Percentiles rank a stretch among this genome's conserved stretches.
These are phyloP conservation scores for Pythium brachiatum DNA, from an alignment of 352 stramenopile genomes.

Conservation along the genomic window DNA sequence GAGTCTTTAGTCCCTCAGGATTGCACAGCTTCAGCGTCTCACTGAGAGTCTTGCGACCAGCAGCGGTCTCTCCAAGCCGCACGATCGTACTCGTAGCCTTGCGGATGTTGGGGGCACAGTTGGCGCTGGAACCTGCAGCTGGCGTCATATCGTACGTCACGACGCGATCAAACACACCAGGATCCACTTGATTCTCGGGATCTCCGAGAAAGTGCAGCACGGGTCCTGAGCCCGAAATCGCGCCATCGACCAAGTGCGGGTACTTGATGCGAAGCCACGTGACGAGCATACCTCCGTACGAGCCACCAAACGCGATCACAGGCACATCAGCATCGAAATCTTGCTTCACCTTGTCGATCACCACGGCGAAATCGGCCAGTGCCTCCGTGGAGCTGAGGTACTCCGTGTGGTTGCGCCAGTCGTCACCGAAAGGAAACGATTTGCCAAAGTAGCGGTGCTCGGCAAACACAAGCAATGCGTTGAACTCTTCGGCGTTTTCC, in stretches of 20 bases:
- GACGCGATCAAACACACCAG: constrained; percentile 27
- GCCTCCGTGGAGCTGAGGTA: constrained; percentile 83
- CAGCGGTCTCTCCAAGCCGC: constrained; percentile 24
- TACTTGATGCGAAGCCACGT: constrained; percentile 78
- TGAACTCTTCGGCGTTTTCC: constrained; percentile 58
- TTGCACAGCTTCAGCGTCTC: constrained; percentile 32
- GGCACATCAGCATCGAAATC: constrained; percentile 39
- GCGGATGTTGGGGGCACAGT: constrained; percentile 60
- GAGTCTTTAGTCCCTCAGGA: constrained; percentile 15
- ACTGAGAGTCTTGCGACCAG: constrained; percentile 29
- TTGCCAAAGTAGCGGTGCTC: constrained; percentile 79
- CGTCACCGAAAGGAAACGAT: constrained; percentile 53
- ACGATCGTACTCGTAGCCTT: constrained; percentile 33
- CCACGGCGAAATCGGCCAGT: constrained; percentile 65
- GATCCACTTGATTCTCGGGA: constrained; percentile 35
- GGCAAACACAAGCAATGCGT: constrained; percentile 64
- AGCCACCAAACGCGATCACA: constrained; percentile 67
- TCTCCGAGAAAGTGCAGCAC: constrained; percentile 57
- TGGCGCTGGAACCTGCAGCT: constrained; percentile 34
- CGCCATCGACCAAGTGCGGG: constrained; percentile 62
- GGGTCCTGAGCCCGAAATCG: constrained; percentile 61
- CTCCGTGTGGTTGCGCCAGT: constrained; percentile 47
- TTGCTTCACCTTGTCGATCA: constrained; percentile 46
- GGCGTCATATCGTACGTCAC: constrained; percentile 43
- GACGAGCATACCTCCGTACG: constrained; percentile 72